phyloP scores from a whole-genome alignment of 73 alveolate species.

The Paramecium sexaurelia region DNA sequence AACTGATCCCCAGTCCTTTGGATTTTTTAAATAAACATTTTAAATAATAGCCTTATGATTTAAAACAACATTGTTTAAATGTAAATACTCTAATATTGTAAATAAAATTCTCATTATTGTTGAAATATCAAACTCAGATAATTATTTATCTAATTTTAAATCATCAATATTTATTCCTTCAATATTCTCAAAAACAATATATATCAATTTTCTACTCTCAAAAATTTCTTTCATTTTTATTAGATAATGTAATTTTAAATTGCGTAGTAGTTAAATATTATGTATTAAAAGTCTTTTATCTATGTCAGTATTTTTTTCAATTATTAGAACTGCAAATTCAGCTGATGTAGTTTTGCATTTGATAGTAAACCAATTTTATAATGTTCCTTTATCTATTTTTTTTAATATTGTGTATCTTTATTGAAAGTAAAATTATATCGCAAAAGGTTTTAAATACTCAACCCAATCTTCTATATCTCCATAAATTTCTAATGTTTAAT shows the following conservation, averaged over 20 bases:
- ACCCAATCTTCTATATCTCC: conserved; percentile 17
- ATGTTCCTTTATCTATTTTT: neutral
- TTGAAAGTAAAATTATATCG: neutral
- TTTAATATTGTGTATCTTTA: neutral
- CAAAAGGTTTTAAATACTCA: neutral
- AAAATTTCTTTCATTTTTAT: neutral
- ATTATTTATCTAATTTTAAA: neutral
- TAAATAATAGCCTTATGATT: neutral
- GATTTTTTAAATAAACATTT: neutral
- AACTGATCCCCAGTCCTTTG: neutral
- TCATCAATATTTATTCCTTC: neutral
- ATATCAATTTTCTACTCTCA: neutral
- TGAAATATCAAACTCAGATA: neutral
- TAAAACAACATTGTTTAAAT: neutral
- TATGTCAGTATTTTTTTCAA: neutral
- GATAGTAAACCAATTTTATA: conserved; percentile 1
- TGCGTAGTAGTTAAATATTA: neutral
- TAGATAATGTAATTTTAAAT: neutral
- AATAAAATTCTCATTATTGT: neutral
- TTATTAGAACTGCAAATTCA: neutral
- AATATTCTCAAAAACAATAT: neutral
- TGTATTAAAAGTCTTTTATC: neutral
- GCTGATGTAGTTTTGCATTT: neutral
- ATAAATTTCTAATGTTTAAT: neutral
- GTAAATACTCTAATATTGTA: neutral